phyloP scores from a whole-genome alignment of 2,329 filamentous ascomycete genomes.

The Madurella mycetomatis region DNA sequence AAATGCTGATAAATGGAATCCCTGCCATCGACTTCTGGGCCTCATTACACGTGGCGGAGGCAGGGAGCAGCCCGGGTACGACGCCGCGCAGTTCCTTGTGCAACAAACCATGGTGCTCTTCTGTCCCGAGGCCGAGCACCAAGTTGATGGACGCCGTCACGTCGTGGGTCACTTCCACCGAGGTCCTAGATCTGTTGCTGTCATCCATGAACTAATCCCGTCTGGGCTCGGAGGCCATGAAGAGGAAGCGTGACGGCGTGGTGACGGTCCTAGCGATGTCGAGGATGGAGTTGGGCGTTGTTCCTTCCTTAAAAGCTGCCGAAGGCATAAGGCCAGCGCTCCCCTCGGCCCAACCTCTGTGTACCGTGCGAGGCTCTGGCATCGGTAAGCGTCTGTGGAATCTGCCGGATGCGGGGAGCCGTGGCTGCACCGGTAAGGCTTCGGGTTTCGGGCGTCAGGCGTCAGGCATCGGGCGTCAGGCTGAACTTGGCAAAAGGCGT shows the following conservation, averaged over 20 bases:
- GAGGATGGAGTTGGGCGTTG: constrained; percentile 21
- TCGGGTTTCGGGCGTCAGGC: constrained; percentile 16
- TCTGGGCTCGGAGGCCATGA: constrained; percentile 27
- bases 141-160: constrained; percentile 25
- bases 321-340: constrained; percentile 23
- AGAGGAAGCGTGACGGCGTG: constrained; percentile 20
- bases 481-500: constrained; percentile 26
- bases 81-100: constrained; percentile 21
- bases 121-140: constrained; percentile 23
- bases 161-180: constrained; percentile 24
- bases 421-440: not conserved
- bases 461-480: constrained; percentile 17
- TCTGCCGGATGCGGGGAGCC: constrained; percentile 11
- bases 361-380: constrained; percentile 26
- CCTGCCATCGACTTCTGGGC: constrained; percentile 4
- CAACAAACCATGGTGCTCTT: constrained; percentile 25
- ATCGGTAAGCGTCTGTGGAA: constrained; percentile 25
- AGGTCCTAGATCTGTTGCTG: constrained; percentile 26
- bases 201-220: constrained; percentile 26
- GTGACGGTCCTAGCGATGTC: constrained; percentile 28
- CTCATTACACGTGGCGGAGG: not conserved
- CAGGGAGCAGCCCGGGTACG: not conserved
- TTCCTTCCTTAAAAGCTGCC: constrained; percentile 24
- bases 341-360: constrained; percentile 22
- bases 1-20: too few relatives aligned